Base-by-base conservation (phyloP, 306 rosid species). In the Calophaca sinica region DNA sequence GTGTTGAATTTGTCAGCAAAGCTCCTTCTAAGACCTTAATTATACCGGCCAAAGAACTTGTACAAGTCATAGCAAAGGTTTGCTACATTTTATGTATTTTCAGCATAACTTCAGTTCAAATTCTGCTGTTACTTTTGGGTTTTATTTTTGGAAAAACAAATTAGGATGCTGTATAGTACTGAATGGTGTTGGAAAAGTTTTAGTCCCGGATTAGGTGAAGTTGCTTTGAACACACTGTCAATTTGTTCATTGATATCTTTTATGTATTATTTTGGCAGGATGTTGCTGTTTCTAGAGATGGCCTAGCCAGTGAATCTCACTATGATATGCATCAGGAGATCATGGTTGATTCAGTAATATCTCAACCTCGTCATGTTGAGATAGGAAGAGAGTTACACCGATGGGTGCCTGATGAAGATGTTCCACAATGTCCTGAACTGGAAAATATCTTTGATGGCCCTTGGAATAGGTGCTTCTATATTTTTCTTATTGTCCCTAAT, bases 41-140 rank as follows among this genome's bases (percentile, higher is more conserved):
- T 50, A 90, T 94, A 86, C 87, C 91, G 79, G 82, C 88, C 73
- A 82, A 84, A 61, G 97, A 94, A 38, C 87, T 94, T 81, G 99
- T 94, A 77, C 99, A 94, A 89, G 92, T 94, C 80, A 78, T 85
- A 58, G 96, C 96, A 5, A 90, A 92, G 99, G 99, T 94, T 69
- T 81, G 79, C 81, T 68, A 44, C 59, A 63, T 75, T 74, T 48
- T 45, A 62, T 62, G 36, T 81, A 61, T 75, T 79, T 87, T 33
- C 66, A 35, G 49, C 68, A 2, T 29, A 63, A 61, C 53, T 75
- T 72, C 62, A 36, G 36, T 70, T 35, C 20, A 54, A 32, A 14
- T 49, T 44, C 9, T 53, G 57, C 53, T 29, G 62, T 29, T 42
- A 28, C 11, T 20, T 51, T 38, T 70, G 2, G n/a, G 51, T 20